These are phyloP conservation scores for Tylopilus rubrobrunneus DNA, from an alignment of 768 basidiomycete species.

Conservation along the genomic window DNA sequence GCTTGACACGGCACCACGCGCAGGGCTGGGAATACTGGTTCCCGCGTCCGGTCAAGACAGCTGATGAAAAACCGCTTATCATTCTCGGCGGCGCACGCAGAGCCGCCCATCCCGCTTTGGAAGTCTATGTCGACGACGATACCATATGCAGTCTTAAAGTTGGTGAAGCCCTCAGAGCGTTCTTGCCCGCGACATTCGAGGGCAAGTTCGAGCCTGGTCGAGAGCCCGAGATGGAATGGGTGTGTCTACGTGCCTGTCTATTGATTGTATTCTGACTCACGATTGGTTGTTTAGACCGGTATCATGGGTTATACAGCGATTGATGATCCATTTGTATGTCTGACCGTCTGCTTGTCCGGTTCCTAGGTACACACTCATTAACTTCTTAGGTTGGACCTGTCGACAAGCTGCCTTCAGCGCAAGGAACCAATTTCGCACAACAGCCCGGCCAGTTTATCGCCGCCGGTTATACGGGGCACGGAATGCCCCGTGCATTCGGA, in stretches of 20 bases:
- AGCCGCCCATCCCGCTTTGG: slow-evolving; percentile 37
- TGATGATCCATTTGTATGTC: slow-evolving; percentile 63
- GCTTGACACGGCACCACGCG: not conserved
- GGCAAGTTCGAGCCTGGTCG: slow-evolving; percentile 43
- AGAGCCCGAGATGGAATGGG: slow-evolving; percentile 83
- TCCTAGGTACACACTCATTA: not conserved
- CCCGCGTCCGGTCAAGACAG: slow-evolving; percentile 47
- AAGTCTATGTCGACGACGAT: slow-evolving; percentile 58
- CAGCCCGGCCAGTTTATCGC: slow-evolving; percentile 64
- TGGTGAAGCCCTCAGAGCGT: slow-evolving; percentile 48
- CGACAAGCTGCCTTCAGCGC: slow-evolving; percentile 22
- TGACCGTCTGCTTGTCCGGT: not conserved
- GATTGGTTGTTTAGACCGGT: slow-evolving; percentile 51
- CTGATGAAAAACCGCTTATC: slow-evolving; percentile 47
- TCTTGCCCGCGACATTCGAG: slow-evolving; percentile 57
- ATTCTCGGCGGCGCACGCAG: slow-evolving; percentile 72
- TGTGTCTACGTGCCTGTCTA: slow-evolving; percentile 19
- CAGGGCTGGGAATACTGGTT: slow-evolving; percentile 77
- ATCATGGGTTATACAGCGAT: slow-evolving; percentile 73
- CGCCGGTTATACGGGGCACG: slow-evolving; percentile 74
- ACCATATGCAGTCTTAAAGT: slow-evolving; percentile 45
- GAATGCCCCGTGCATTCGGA: slow-evolving; percentile 73
- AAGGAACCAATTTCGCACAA: slow-evolving; percentile 15
- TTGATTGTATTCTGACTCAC: not conserved
- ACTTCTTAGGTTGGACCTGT: slow-evolving; percentile 58